Evolutionary conservation across 2,329 filamentous ascomycete genomes (phyloP), one percentile per base, ranked within the genome.

Genomic region (Penicillium digitatum): DNA sequence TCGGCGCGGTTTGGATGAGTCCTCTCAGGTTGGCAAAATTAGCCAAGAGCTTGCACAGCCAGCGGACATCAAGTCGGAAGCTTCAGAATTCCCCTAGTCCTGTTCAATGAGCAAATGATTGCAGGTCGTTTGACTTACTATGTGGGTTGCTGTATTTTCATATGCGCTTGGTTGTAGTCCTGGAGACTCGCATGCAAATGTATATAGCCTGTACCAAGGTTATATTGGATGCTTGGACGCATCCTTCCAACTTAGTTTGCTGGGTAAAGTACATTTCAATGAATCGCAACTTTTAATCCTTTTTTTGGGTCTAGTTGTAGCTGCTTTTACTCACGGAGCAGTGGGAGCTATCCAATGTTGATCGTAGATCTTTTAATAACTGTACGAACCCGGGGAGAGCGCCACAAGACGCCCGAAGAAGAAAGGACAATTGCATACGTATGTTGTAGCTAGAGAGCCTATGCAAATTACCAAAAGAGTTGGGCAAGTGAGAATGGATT

Each of bases 1-100:
- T 40, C 62, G 56, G 8, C 37, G 57, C 16, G 35, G 42, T 16
- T 37, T 38, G 35, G 16, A 55, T 24, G 42, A 20, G 43, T 40
- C 18, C 24, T 29, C 4, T 14, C 12, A 26, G 3, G 16, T 14
- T 11, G 34, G 31, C 3, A 12, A 39, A 18, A 12, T 27, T 32
- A 38, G 18, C 32, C 27, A 20, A n/a, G 44, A 55, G 3, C 8
- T 24, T 31, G 48, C 5, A 29, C 50, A 20, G 38, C 11, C 39
- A 7, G 32, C 27, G 26, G 39, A 45, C 2, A 24, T 18, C 11
- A 5, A 35, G 24, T 11, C 32, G 11, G 32, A 38, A 16, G 14
- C 16, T 22, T 20, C 24, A 16, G 49, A 14, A 18, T 18, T 22
- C 16, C n/a, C 31, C 46, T 29, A 49, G 14, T 18, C 5, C 38